Evolutionary conservation across 164 flowering plant species (phyloP).

Genomic region (Sextonia rubra): DNA sequence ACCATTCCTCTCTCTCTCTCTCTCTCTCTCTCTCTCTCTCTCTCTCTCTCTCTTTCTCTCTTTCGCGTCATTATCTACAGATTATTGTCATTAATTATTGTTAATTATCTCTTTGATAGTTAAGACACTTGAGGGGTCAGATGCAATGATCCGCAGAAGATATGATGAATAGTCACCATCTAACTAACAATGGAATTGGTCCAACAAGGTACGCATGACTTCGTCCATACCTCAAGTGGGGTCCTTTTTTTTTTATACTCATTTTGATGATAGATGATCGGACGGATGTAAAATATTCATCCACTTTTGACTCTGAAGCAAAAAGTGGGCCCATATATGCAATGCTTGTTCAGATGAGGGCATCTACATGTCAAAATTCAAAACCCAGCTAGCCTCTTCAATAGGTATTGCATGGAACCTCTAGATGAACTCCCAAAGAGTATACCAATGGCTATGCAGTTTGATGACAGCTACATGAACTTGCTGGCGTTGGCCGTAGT

Average conservation of each 20-base stretch:
- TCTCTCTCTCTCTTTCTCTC: neutral
- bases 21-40: neutral
- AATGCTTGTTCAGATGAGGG: too few relatives aligned
- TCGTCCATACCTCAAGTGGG: neutral
- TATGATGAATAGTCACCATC: neutral
- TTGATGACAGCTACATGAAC: too few relatives aligned
- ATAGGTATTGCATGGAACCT: too few relatives aligned
- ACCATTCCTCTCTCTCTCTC: neutral
- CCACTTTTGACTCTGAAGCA: too few relatives aligned
- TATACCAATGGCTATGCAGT: too few relatives aligned
- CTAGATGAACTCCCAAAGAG: too few relatives aligned
- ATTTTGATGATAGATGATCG: neutral
- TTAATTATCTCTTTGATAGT: too few relatives aligned
- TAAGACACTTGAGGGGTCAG: neutral
- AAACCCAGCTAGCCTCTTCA: too few relatives aligned
- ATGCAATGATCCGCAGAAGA: neutral
- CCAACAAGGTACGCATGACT: too few relatives aligned
- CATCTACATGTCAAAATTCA: too few relatives aligned
- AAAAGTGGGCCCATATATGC: too few relatives aligned
- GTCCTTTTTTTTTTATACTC: neutral
- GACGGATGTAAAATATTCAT: neutral
- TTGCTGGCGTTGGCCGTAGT: too few relatives aligned
- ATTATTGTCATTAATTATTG: neutral
- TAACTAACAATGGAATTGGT: neutral
- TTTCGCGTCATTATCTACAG: neutral